Base-by-base conservation (phyloP, 768 basidiomycete genomes). In the Phlegmacium glaucopus region DNA sequence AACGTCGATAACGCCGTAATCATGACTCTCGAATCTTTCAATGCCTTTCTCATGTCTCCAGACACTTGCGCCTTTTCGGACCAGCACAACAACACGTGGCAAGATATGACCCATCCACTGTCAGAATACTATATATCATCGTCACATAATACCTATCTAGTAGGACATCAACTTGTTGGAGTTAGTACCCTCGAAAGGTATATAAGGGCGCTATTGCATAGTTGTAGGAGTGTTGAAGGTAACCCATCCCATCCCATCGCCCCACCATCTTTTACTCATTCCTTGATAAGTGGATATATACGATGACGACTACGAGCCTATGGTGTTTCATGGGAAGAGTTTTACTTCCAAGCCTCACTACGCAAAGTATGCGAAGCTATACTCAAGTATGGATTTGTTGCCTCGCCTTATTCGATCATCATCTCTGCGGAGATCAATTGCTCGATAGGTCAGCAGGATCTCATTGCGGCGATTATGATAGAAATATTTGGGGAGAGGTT, bases 401-500 rank as follows among this genome's bases (percentile, higher is more conserved):
- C 90, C 0, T 95, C 93, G 2, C 90, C 93, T 0, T 97, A 94
- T 64, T 95, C 96, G 0, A 79, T 99, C 63, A 90, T 99, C 68
- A 90, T 99, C 45, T 95, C 93, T 4, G 91, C 94, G 13, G 96
- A 99, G 70, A 80, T 96, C 5, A 94, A 97, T 60, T 96, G 93
- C 66, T 75, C 78, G 2, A 70, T 72, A 5, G 76, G 80, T 32
- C 76, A 80, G 53, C 74, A 82, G 48, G 75, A 77, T 46, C 66
- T 68, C 57, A 70, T 79, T 35, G 76, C 69, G 18, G 64, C 67
- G 28, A 76, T 77, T 47, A 76, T 76, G 75, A 58, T 54, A 1
- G 61, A 69, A 39, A 71, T 75, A 4, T 80, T 80, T 51, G 74
- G 74, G 2, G 73, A 75, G 28, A 58, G 62, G 6, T 61, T 78